Evolutionary conservation across 345 rosid genomes (phyloP).

Genomic region (Laguncularia racemosa): DNA sequence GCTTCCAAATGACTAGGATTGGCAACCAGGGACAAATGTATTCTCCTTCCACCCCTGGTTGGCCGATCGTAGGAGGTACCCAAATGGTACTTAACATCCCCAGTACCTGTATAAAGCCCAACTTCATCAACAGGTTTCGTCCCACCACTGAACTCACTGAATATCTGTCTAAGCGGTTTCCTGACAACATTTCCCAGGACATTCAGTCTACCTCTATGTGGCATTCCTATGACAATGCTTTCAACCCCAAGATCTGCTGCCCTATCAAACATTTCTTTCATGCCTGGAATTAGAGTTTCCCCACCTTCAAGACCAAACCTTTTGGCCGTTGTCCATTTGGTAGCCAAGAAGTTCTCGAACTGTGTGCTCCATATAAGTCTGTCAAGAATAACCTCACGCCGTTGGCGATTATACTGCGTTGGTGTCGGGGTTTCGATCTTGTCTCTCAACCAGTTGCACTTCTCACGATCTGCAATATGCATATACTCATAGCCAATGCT

Average conservation of each 20-base stretch:
- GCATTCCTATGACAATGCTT: constrained; percentile 20
- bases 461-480: constrained; percentile 20
- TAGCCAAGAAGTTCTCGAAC: constrained; percentile 17
- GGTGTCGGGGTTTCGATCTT: constrained; percentile 19
- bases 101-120: constrained; percentile 20
- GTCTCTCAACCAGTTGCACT: constrained; percentile 20
- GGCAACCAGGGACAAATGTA: constrained; percentile 19
- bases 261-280: constrained; percentile 23
- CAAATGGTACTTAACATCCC: constrained; percentile 21
- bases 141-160: constrained; percentile 19
- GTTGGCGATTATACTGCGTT: constrained; percentile 19
- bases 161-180: constrained; percentile 17
- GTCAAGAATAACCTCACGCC: constrained; percentile 19
- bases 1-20: constrained; percentile 24
- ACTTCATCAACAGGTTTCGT: constrained; percentile 19
- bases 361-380: constrained; percentile 23
- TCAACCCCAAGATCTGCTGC: constrained; percentile 21
- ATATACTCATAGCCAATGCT: constrained; percentile 20
- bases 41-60: constrained; percentile 18
- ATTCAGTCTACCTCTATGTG: constrained; percentile 21
- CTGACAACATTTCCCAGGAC: constrained; percentile 20
- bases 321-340: constrained; percentile 22
- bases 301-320: constrained; percentile 25
- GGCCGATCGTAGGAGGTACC: constrained; percentile 22
- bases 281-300: constrained; percentile 20